phyloP scores from a whole-genome alignment of 257 asterid species.

The Scutellaria barbata region DNA sequence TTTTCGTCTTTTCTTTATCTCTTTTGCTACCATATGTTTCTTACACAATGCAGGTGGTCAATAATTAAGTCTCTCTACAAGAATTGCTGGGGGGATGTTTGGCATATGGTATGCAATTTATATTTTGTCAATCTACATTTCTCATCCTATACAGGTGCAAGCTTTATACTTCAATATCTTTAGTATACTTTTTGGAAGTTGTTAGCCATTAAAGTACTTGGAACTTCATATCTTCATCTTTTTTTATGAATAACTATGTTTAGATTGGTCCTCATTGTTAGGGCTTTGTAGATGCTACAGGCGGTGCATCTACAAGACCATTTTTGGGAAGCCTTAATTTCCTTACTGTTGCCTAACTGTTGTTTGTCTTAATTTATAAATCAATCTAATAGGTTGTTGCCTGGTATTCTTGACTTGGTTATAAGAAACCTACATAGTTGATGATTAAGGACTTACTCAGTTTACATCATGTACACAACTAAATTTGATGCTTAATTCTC shows the following conservation, averaged over 20 bases:
- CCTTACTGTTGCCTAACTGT: neutral
- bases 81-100: neutral
- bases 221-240: no score
- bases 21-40: no score
- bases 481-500: neutral
- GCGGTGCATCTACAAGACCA: no score
- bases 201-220: neutral
- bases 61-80: neutral
- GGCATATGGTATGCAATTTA: neutral
- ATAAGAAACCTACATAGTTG: neutral
- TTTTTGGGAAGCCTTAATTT: neutral
- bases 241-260: no score
- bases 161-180: neutral
- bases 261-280: no score
- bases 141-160: neutral
- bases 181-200: neutral
- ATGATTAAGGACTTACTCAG: neutral
- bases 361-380: no score
- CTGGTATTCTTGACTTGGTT: neutral
- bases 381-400: neutral
- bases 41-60: neutral
- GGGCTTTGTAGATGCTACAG: no score
- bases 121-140: neutral
- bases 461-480: neutral
- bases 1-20: no score